phyloP scores from a whole-genome alignment of 2,329 filamentous ascomycete genomes.

The Massarina eburnea region DNA sequence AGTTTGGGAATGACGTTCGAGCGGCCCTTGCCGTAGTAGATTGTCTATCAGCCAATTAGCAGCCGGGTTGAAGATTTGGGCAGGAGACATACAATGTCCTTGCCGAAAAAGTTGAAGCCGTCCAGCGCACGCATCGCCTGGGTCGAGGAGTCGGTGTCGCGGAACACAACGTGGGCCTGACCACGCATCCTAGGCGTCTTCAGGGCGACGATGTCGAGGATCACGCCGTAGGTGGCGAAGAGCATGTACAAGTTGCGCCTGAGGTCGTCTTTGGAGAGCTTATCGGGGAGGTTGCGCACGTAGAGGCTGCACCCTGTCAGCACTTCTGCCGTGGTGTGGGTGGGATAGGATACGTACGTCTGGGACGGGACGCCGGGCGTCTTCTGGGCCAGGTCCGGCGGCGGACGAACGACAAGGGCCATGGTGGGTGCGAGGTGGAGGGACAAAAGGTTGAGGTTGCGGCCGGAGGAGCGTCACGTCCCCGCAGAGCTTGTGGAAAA shows the following conservation, averaged over 20 bases:
- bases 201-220: conserved; percentile 87
- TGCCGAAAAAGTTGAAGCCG: conserved; percentile 82
- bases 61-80: neutral
- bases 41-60: conserved; percentile 62
- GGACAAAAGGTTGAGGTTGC: neutral
- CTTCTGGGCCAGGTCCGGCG: conserved; percentile 7
- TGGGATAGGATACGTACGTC: conserved; percentile 29
- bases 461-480: neutral
- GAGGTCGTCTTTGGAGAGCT: conserved; percentile 86
- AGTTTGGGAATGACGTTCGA: conserved; percentile 88
- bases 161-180: conserved; percentile 89
- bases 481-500: neutral
- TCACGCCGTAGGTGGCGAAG: conserved; percentile 89
- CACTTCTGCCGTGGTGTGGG: conserved; percentile 6
- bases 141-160: conserved; percentile 86
- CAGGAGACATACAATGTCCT: conserved; percentile 68
- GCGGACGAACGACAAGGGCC: conserved; percentile 23
- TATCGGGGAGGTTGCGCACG: conserved; percentile 83
- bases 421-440: conserved; percentile 12
- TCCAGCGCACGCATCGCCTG: conserved; percentile 90
- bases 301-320: conserved; percentile 66
- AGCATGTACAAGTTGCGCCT: conserved; percentile 87
- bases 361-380: conserved; percentile 17
- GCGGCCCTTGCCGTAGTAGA: conserved; percentile 86
- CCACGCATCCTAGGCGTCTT: conserved; percentile 93